A percentile compares a stretch with the other conserved stretches of the same genome.
phyloP scores from a whole-genome alignment of 306 rosid genomes.

The Cicer pinnatifidum region DNA sequence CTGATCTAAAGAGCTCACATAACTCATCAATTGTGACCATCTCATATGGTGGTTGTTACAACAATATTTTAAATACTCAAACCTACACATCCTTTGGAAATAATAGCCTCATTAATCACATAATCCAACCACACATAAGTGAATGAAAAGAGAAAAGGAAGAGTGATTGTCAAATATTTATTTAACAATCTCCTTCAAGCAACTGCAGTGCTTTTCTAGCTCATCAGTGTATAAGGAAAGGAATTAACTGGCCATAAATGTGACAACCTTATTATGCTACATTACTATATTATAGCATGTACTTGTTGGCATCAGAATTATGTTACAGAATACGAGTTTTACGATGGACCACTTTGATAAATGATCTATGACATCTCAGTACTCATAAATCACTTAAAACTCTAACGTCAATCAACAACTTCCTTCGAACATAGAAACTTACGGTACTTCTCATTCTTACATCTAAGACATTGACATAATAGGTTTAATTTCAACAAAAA shows the following conservation, averaged over 20 bases:
- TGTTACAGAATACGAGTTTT: not conserved
- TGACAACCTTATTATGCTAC: constrained; percentile 19
- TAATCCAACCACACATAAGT: constrained; percentile 10
- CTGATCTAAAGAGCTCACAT: constrained; percentile 2
- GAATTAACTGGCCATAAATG: constrained; percentile 31
- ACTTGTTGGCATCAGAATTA: constrained; percentile 9
- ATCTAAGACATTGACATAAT: not conserved
- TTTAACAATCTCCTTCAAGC: not conserved
- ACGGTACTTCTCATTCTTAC: not conserved
- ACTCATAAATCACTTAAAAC: not conserved
- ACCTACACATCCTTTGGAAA: constrained; percentile 35
- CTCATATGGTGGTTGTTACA: constrained; percentile 33
- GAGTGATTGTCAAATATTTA: constrained; percentile 22
- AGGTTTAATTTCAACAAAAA: not conserved
- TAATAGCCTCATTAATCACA: constrained; percentile 37
- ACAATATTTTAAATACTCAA: constrained; percentile 40
- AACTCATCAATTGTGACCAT: constrained; percentile 35
- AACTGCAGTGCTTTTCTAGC: constrained; percentile 13
- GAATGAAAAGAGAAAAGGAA: constrained; percentile 24
- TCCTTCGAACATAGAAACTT: not conserved
- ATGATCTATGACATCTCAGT: not conserved
- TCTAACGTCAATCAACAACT: not conserved
- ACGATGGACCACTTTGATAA: not conserved
- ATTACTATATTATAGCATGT: not conserved
- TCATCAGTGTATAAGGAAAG: constrained; percentile 12